Base-by-base conservation (phyloP, 768 basidiomycete genomes). In the Russula foetens region DNA sequence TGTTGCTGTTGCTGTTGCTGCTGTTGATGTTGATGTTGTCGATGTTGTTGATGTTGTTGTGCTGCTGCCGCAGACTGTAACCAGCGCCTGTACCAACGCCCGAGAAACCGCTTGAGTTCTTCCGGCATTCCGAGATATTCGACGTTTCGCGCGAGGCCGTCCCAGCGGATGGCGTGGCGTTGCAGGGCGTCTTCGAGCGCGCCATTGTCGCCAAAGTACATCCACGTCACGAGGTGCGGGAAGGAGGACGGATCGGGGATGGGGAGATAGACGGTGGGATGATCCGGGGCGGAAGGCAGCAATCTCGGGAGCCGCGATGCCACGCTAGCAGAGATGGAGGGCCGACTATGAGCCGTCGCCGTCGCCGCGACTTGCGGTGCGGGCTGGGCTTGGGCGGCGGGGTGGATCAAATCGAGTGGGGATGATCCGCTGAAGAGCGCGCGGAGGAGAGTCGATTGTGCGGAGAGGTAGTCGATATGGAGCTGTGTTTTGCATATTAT, bases 141-240 rank as follows among this genome's bases (percentile, higher is more conserved):
- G 69, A 88, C 91, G 71, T 94, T 96, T 61, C 87, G 84, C 21
- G 90, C 90, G 62, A 95, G 76, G 29, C 90, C 90, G 67, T 93
- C 88, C 92, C 92, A 95, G 49, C 82, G 81, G 47, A 92, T 78
- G 53, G 77, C 71, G 21, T 86, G 84, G 21, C 76, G 73, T 62
- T 82, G 80, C 14, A 96, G 81, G 44, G 81, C 84, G 24, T 82
- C 77, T 67, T 87, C 82, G 67, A 96, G 85, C 56, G 77, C 77
- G 45, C 75, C 72, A 14, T 82, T 82, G 62, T 81, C 77, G 31
- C 90, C 91, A 72, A 89, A 92, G 74, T 90, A 90, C 79, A 89
- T 84, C 84, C 85, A 91, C 67, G 89, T 84, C 65, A 89, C 73
- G 66, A 92, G 81, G 26, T 84, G 75, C 35, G 84, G 83, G 71